Percentiles rank a stretch among this genome's conserved stretches.
Conservation (phyloP, 2,329 filamentous ascomycete genomes). For the Helicocarpus griseus region DNA sequence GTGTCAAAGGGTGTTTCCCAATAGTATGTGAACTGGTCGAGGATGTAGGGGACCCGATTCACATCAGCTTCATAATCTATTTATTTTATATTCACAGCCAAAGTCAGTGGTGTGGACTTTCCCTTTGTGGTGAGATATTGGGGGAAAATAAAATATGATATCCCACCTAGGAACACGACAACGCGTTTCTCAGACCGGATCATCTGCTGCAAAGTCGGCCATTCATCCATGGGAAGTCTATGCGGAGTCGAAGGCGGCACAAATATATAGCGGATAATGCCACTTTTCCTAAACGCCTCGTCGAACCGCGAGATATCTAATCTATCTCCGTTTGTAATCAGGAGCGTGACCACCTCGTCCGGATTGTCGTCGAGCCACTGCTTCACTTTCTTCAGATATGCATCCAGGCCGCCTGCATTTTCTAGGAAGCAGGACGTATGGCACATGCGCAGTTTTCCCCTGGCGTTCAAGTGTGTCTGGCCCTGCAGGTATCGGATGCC, state of each 20-base stretch:
- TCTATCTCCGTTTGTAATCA: slow-evolving; percentile 53
- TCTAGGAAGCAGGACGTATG: slow-evolving; percentile 54
- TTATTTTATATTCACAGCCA: background rate
- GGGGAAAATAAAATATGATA: background rate
- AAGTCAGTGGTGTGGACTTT: background rate
- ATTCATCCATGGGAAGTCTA: slow-evolving; percentile 25
- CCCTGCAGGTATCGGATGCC: slow-evolving; percentile 57
- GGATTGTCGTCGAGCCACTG: slow-evolving; percentile 50
- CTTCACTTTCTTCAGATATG: slow-evolving; percentile 50
- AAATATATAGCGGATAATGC: slow-evolving; percentile 27
- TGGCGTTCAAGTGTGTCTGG: slow-evolving; percentile 47
- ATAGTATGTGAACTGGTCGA: slow-evolving; percentile 35
- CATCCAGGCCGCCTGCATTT: slow-evolving; percentile 48
- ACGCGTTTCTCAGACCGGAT: slow-evolving; percentile 33
- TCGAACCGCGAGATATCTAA: slow-evolving; percentile 24
- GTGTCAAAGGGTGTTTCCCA: slow-evolving; percentile 39
- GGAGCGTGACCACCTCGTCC: slow-evolving; percentile 53
- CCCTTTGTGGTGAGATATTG: too few relatives aligned
- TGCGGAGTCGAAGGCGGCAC: slow-evolving; percentile 24
- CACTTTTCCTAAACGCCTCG: slow-evolving; percentile 23
- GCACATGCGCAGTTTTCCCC: slow-evolving; percentile 49
- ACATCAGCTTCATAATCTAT: slow-evolving; percentile 34
- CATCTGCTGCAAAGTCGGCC: slow-evolving; percentile 35
- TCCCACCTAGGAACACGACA: slow-evolving; percentile 35
- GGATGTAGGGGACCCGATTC: slow-evolving; percentile 31